Evolutionary conservation across 192 early-diverging fungal species (phyloP), one percentile per base, ranked within the genome.

Genomic region (Lobosporangium transversale): DNA sequence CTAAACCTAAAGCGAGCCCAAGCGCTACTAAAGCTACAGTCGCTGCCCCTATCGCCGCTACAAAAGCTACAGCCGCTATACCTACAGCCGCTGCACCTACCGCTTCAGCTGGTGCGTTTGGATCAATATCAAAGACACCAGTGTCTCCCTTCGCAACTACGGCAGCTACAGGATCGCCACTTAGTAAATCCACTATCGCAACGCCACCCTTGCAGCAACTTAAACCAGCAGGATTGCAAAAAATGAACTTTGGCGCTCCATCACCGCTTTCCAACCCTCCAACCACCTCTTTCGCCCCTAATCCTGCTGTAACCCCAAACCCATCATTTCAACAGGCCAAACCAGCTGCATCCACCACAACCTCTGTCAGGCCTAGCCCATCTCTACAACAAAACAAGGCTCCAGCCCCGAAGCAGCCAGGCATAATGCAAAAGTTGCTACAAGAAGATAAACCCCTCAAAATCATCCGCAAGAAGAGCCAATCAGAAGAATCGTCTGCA

Each of bases 351-450:
- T 44, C 62, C 6, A 20, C 37, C 37, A 40, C 37, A 7, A n/a
- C n/a, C n/a, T n/a, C n/a, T n/a, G n/a, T n/a, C n/a, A n/a, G n/a
- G n/a, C 48, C 48, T 26, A 50, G 27, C 36, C 62, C 62, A 32
- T 18, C 52, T 1, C 50, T 53, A 10, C 49, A 43, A 14, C 66
- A 37, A 50, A 50, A 30, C 31, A 45, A 48, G 36, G 23, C 24
- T 5, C 47, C 15, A 15, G 45, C 8, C 8, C 50, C 21, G 18
- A 51, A 23, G 7, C 67, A 49, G 27, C 30, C 64, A 1, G 42
- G 53, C 5, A 30, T 32, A 0, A 67, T 76, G 57, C 73, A 76
- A 49, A 66, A 62, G 44, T 27, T 62, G 8, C 73, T 76, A 4
- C 50, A 67, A 8, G 73, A 76, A 21, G 73, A 56, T 0, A 37